Evolutionary conservation across 768 basidiomycete species (phyloP), one percentile per base, ranked within the genome.

Genomic region (Solioccasus polychromus): DNA sequence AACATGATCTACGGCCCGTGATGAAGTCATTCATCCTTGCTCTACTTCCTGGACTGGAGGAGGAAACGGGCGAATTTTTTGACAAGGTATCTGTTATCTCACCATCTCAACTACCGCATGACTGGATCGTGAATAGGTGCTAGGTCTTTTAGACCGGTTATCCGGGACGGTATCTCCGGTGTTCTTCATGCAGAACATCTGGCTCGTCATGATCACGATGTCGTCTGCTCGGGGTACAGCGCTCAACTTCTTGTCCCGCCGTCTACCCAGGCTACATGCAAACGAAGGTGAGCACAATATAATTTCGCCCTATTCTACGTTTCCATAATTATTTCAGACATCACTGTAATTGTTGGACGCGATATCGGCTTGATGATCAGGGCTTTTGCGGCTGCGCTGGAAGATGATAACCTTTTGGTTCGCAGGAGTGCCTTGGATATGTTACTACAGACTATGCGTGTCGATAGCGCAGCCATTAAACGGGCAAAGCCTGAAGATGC

Each of bases 11-110:
- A 15, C 82, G 95, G 29, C 94, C 93, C 15, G 76, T 92, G 11
- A 92, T 89, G 78, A 97, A 97, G 66, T 88, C 95, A 0, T 88
- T 98, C 61, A 91, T 96, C 42, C 77, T 99, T 35, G 89, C 95
- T 0, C 66, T 99, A 19, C 78, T 99, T 10, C 96, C 96, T 2
- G 96, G 96, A 2, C 72, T 98, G 41, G 96, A 99, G 64, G 96
- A 99, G 64, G 95, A 97, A 66, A 94, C 92, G 0, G 90, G 93
- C 1, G 96, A 98, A 67, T 96, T 89, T 68, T 97, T 97, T 57
- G 96, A 98, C 42, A 89, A 88, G 72, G 88, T 84, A 43, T 31
- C 48, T 18, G 17, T 5, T 29, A 9, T 17, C 15, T 14, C 5
- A 41, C 17, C 17, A 8, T 4, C 19, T 5, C 14, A 14, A 7